These are phyloP conservation scores for Penicillium sclerotigenum DNA, from an alignment of 2,329 filamentous ascomycete species.

Conservation along the genomic window DNA sequence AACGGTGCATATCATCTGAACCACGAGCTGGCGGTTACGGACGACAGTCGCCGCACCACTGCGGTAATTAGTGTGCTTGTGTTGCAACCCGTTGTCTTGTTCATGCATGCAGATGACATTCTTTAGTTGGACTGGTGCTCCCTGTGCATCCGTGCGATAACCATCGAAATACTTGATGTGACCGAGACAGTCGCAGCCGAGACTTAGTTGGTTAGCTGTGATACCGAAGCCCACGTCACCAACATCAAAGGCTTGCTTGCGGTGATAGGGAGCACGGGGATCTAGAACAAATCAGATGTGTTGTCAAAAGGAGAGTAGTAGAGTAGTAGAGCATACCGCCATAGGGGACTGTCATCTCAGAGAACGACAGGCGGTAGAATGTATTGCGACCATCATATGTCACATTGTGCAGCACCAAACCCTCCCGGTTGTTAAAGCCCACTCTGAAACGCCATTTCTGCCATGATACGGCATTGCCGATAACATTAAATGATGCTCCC, in stretches of 20 bases:
- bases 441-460: constrained; percentile 64
- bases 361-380: constrained; percentile 65
- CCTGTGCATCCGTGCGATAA: constrained; percentile 58
- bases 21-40: constrained; percentile 63
- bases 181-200: constrained; percentile 69
- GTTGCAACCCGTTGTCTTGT: constrained; percentile 66
- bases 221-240: constrained; percentile 66
- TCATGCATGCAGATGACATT: constrained; percentile 70
- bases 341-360: constrained; percentile 61
- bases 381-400: constrained; percentile 60
- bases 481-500: constrained; percentile 60
- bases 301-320: neutral
- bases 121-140: constrained; percentile 56
- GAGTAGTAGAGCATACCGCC: constrained; percentile 30
- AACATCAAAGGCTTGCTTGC: constrained; percentile 68
- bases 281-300: constrained; percentile 39
- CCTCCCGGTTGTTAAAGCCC: constrained; percentile 62
- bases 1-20: constrained; percentile 69
- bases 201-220: constrained; percentile 66
- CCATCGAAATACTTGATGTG: constrained; percentile 66
- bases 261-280: constrained; percentile 65
- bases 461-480: constrained; percentile 59
- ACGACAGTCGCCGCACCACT: constrained; percentile 62
- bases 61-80: constrained; percentile 72
- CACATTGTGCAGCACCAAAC: constrained; percentile 66